A percentile compares a stretch with the other conserved stretches of the same genome.
These are phyloP conservation scores for Trebouxiophyceae sp. DNA, from an alignment of 163 green algal species.

Conservation along the genomic window DNA sequence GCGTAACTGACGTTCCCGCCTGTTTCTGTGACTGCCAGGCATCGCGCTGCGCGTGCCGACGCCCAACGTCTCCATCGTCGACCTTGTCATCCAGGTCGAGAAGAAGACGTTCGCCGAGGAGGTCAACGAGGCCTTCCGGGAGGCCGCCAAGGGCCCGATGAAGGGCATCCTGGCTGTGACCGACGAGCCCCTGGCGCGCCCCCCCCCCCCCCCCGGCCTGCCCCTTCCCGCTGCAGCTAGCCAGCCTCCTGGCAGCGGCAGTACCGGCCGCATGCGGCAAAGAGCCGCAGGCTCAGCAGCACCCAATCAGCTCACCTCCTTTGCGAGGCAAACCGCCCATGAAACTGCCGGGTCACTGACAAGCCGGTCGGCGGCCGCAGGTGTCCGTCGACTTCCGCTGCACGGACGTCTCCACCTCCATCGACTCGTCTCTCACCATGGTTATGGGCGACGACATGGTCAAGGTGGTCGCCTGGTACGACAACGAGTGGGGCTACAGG, in stretches of 20 bases:
- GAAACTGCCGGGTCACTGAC: too few species aligned
- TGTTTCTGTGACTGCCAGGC: constrained; percentile 35
- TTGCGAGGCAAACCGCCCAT: too few species aligned
- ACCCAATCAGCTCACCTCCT: too few species aligned
- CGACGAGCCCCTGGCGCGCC: constrained; percentile 37
- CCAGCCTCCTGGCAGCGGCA: too few species aligned
- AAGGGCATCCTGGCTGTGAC: constrained; percentile 80
- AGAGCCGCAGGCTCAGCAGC: too few species aligned
- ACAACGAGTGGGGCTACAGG: constrained; percentile 71
- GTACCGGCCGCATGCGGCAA: too few species aligned
- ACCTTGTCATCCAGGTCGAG: constrained; percentile 93
- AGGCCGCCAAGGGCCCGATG: constrained; percentile 65
- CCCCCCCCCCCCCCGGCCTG: not conserved
- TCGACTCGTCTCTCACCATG: constrained; percentile 96
- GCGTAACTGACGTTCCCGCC: too few species aligned
- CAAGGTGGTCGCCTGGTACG: constrained; percentile 78
- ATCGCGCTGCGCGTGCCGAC: constrained; percentile 98
- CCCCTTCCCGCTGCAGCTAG: not conserved
- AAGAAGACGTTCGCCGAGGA: constrained; percentile 99
- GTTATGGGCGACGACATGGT: constrained; percentile 94
- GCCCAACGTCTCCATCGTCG: constrained; percentile 96
- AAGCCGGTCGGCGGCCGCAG: not conserved
- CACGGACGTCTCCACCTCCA: constrained; percentile 85
- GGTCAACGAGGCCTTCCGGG: constrained; percentile 92
- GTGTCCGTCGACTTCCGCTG: constrained; percentile 94